Evolutionary conservation across 352 stramenopile genomes (phyloP).

Genomic region (Phytopythium montanum): DNA sequence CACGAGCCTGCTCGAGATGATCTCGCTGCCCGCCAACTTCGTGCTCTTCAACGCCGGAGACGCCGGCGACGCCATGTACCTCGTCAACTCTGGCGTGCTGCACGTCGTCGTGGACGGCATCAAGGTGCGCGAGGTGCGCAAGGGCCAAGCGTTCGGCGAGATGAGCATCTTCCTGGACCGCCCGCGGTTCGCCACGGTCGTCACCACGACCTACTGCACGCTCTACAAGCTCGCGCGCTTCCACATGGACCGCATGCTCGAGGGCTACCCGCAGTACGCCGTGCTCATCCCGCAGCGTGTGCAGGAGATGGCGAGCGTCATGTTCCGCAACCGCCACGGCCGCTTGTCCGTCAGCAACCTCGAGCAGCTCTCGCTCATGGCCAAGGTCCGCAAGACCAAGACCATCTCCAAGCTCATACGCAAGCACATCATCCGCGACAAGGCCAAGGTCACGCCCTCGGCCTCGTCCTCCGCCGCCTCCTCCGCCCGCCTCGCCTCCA

Average conservation of each 20-base stretch:
- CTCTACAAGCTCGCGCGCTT: conserved; percentile 59
- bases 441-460: conserved; percentile 23
- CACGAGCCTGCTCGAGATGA: conserved; percentile 59
- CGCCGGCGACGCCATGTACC: conserved; percentile 61
- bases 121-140: conserved; percentile 56
- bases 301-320: conserved; percentile 32
- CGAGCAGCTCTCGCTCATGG: background rate
- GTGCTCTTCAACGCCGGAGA: conserved; percentile 47
- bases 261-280: conserved; percentile 50
- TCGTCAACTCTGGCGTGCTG: conserved; percentile 62
- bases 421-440: conserved; percentile 39
- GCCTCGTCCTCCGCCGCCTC: conserved; percentile 7
- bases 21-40: conserved; percentile 50
- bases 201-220: conserved; percentile 57
- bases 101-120: conserved; percentile 54
- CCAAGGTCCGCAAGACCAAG: conserved; percentile 30
- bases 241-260: conserved; percentile 47
- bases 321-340: conserved; percentile 27
- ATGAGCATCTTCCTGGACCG: conserved; percentile 53
- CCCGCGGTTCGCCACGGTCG: conserved; percentile 46
- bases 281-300: conserved; percentile 35
- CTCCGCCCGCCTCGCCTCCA: background rate
- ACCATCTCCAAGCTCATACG: conserved; percentile 40
- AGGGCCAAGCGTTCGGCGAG: conserved; percentile 64
- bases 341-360: background rate